Conservation (phyloP, 2,329 filamentous ascomycete genomes). For the Diaporthe eres region DNA sequence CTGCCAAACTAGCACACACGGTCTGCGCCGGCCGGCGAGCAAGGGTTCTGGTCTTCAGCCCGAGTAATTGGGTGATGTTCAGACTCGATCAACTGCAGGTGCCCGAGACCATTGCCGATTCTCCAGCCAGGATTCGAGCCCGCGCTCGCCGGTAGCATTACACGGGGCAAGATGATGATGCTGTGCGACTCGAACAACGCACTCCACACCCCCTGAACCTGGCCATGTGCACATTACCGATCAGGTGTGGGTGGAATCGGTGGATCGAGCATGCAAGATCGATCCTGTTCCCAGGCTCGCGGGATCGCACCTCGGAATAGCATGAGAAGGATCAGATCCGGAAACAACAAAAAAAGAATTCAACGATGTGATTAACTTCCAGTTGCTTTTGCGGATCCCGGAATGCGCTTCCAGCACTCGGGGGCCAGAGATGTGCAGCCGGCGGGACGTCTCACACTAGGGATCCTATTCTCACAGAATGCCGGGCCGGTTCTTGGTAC, state of each 20-base stretch:
- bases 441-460: neutral
- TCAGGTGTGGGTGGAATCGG: slow-evolving; percentile 7
- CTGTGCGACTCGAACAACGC: slow-evolving; percentile 12
- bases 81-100: slow-evolving; percentile 17
- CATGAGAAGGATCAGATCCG: neutral
- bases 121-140: slow-evolving; percentile 13
- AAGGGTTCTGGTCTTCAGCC: slow-evolving; percentile 4
- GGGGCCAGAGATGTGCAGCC: slow-evolving; percentile 14
- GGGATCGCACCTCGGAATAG: neutral
- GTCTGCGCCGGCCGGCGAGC: slow-evolving; percentile 32
- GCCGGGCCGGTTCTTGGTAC: neutral
- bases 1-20: neutral
- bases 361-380: slow-evolving; percentile 1
- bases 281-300: slow-evolving; percentile 17
- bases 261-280: slow-evolving; percentile 18
- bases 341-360: neutral
- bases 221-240: neutral
- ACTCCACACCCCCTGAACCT: neutral
- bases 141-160: slow-evolving; percentile 5
- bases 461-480: neutral
- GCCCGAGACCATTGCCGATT: slow-evolving; percentile 27
- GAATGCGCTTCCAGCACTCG: slow-evolving; percentile 4
- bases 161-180: slow-evolving; percentile 4
- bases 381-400: slow-evolving; percentile 12
- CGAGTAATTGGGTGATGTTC: neutral